Conservation (phyloP, 345 rosid species). For the Euphorbia lathyris region DNA sequence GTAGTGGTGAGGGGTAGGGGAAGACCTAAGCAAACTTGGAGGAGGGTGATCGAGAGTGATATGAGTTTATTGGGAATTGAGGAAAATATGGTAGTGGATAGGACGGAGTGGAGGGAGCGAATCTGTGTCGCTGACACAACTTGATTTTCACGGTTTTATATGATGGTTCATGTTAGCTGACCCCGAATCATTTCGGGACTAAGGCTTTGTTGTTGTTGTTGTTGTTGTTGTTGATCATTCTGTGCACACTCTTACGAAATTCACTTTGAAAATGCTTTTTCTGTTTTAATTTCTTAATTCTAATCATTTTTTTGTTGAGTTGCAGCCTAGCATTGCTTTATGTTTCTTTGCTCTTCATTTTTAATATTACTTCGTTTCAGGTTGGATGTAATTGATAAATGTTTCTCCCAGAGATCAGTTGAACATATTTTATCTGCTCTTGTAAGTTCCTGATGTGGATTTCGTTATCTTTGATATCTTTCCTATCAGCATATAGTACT, state of each 20-base stretch:
- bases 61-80: no score
- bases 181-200: no score
- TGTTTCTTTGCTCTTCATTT: slow-evolving; percentile 4
- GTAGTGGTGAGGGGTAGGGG: no score
- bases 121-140: no score
- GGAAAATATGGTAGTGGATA: no score
- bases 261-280: not conserved
- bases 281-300: not conserved
- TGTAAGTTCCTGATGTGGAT: slow-evolving; percentile 43
- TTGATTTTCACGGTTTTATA: no score
- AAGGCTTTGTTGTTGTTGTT: no score
- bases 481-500: not conserved
- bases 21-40: no score
- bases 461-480: not conserved
- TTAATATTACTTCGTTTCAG: slow-evolving; percentile 36
- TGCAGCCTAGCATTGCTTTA: slow-evolving; percentile 4
- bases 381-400: slow-evolving; percentile 65
- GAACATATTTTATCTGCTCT: slow-evolving; percentile 83
- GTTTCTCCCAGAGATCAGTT: slow-evolving; percentile 69
- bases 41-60: no score
- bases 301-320: not conserved
- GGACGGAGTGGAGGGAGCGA: no score
- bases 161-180: no score
- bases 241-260: not conserved
- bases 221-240: no score